Percentiles rank a stretch among this genome's conserved stretches.
These are phyloP conservation scores for Salix suchowensis DNA, from an alignment of 345 rosid species.

Conservation along the genomic window DNA sequence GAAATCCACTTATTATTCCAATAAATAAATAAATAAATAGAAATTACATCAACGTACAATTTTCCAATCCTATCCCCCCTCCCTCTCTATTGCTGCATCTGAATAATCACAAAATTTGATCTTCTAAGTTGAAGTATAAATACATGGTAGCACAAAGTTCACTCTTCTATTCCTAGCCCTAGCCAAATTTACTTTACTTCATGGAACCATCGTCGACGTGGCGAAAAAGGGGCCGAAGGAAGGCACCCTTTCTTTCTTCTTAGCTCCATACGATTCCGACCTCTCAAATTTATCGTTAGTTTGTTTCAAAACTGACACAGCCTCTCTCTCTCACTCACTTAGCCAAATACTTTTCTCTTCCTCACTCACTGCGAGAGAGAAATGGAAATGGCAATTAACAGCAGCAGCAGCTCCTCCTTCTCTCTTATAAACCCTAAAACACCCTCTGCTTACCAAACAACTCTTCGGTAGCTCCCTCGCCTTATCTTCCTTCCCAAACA, in stretches of 20 bases:
- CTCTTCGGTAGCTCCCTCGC: constrained; percentile 30
- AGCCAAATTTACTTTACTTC: no score
- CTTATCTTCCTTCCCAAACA: constrained; percentile 37
- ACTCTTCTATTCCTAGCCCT: no score
- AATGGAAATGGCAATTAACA: constrained; percentile 55
- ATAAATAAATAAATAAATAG: no score
- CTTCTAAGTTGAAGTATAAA: no score
- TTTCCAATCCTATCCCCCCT: no score
- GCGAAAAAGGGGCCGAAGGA: no score
- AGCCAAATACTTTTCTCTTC: neutral
- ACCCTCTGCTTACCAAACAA: constrained; percentile 33
- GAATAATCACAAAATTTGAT: no score
- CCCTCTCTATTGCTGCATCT: no score
- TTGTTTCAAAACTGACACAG: constrained; percentile 8
- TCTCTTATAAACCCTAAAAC: constrained; percentile 24
- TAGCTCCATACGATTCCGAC: neutral
- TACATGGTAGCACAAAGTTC: no score
- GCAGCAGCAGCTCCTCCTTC: constrained; percentile 35
- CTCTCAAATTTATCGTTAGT: constrained; percentile 9
- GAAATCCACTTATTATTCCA: no score
- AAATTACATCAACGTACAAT: no score
- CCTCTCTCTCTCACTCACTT: constrained; percentile 14
- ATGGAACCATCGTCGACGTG: no score
- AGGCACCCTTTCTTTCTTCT: neutral
- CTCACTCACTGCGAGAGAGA: constrained; percentile 14